A percentile compares a stretch with the other conserved stretches of the same genome.
Conservation (phyloP, 495 filamentous ascomycete genomes). For the Penicillium pulvis region DNA sequence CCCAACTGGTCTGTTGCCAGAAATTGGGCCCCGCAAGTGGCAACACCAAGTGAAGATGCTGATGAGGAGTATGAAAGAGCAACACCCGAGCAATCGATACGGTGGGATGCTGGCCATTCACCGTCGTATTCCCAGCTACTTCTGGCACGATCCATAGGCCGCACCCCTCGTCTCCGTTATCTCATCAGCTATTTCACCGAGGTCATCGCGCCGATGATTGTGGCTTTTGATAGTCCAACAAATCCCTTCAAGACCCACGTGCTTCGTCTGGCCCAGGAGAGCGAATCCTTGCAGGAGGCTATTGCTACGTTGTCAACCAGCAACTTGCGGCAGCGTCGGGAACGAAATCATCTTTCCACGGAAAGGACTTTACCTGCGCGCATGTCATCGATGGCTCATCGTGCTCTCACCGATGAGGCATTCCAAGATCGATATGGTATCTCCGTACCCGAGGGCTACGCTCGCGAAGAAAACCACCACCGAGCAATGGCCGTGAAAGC, state of each 20-base stretch:
- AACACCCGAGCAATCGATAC: constrained; percentile 15
- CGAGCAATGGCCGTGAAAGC: constrained; percentile 78
- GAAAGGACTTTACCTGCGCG: constrained; percentile 48
- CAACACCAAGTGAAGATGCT: constrained; percentile 19
- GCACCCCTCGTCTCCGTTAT: constrained; percentile 58
- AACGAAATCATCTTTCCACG: constrained; percentile 43
- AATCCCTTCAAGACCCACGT: constrained; percentile 88
- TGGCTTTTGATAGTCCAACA: constrained; percentile 82
- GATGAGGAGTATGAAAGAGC: constrained; percentile 28
- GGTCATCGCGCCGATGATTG: constrained; percentile 86
- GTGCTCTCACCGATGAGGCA: constrained; percentile 43
- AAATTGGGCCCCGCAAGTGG: constrained; percentile 13
- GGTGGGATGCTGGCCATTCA: constrained; percentile 33
- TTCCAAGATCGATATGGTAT: constrained; percentile 41
- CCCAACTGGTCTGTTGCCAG: constrained; percentile 21
- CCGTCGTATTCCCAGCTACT: constrained; percentile 48
- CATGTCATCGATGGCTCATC: constrained; percentile 54
- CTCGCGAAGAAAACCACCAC: constrained; percentile 78
- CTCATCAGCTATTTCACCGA: constrained; percentile 72
- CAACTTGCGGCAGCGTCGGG: constrained; percentile 64
- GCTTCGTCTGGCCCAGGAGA: constrained; percentile 73
- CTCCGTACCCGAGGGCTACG: constrained; percentile 36
- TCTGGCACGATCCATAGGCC: constrained; percentile 49
- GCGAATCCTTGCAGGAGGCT: constrained; percentile 83
- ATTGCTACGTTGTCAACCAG: constrained; percentile 88